Evolutionary conservation across 257 asterid genomes (phyloP).

Genomic region (Penstemon davidsonii): DNA sequence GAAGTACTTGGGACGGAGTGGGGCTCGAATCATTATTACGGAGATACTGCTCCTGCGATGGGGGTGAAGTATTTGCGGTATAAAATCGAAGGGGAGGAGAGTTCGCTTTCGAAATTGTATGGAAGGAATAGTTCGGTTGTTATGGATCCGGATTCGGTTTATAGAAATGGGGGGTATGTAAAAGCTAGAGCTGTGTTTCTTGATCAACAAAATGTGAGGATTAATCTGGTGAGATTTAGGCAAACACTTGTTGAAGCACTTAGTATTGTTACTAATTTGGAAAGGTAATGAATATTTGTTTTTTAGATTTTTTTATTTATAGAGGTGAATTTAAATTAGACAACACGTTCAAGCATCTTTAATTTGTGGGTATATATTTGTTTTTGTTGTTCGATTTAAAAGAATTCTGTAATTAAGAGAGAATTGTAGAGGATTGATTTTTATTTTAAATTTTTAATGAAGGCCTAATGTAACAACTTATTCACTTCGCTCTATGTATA

Average conservation of each 20-base stretch:
- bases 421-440: no score
- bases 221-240: slow-evolving; percentile 46
- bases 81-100: slow-evolving; percentile 65
- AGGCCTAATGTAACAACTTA: no score
- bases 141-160: slow-evolving; percentile 40
- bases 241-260: slow-evolving; percentile 50
- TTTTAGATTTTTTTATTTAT: background rate
- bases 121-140: slow-evolving; percentile 55
- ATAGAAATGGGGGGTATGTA: slow-evolving; percentile 31
- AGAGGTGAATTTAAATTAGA: background rate
- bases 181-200: slow-evolving; percentile 60
- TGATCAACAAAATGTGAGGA: slow-evolving; percentile 59
- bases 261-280: slow-evolving; percentile 43
- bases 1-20: slow-evolving; percentile 77
- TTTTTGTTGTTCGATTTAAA: background rate
- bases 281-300: background rate
- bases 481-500: no score
- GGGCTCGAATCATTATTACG: slow-evolving; percentile 77
- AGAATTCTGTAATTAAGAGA: background rate
- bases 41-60: slow-evolving; percentile 55
- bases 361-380: background rate
- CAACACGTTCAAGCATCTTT: background rate
- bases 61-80: slow-evolving; percentile 70
- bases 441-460: no score
- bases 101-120: slow-evolving; percentile 62